phyloP scores from a whole-genome alignment of 306 rosid species.

The Casuarina equisetifolia region DNA sequence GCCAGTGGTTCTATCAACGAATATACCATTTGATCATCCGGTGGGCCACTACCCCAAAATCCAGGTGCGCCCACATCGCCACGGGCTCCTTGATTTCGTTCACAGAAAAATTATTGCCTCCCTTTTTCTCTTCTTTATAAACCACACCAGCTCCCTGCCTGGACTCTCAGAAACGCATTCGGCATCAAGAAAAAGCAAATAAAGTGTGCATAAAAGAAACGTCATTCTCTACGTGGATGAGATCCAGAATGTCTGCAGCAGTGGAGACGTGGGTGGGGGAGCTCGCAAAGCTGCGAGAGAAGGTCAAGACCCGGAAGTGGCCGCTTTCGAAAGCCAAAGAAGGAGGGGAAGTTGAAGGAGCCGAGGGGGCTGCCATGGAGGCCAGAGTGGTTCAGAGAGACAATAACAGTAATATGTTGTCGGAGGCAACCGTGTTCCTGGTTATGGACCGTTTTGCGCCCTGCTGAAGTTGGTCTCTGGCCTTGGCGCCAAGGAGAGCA shows the following conservation, averaged over 20 bases:
- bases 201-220: not conserved
- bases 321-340: conserved; percentile 35
- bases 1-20: conserved; percentile 18
- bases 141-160: not conserved
- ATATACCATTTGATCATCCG: conserved; percentile 36
- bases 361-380: conserved; percentile 23
- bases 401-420: conserved; percentile 34
- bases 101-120: not conserved
- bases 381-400: conserved; percentile 17
- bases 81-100: not conserved
- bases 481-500: not conserved
- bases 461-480: conserved; percentile 34
- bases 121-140: conserved; percentile 24
- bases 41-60: conserved; percentile 37
- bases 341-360: conserved; percentile 27
- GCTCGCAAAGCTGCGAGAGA: conserved; percentile 47
- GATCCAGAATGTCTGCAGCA: not conserved
- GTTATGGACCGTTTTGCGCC: conserved; percentile 89
- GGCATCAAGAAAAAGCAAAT: not conserved
- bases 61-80: conserved; percentile 22
- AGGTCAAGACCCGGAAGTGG: conserved; percentile 32
- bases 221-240: not conserved
- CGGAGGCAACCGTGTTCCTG: conserved; percentile 69
- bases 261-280: conserved; percentile 54
- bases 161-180: not conserved